Base-by-base conservation (phyloP, 805 yeast genomes). In the Barnettozyma pratensis region DNA sequence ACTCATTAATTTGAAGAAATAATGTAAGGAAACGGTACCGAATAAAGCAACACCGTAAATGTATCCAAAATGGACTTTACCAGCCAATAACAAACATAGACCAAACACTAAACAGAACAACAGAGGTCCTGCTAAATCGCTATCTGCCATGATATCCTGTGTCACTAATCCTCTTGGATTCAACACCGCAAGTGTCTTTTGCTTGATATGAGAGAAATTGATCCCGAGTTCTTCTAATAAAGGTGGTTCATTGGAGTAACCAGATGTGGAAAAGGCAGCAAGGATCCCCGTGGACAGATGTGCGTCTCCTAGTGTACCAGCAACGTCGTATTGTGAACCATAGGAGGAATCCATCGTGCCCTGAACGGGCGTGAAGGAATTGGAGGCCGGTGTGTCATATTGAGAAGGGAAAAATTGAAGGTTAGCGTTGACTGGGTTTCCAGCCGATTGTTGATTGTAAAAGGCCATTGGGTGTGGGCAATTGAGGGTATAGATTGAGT, bases 1-100 rank as follows among this genome's bases (percentile, higher is more conserved):
- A 48, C 96, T 82, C 99, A 94, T 94, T 53, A 89, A 73, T 64
- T 86, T 90, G 65, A 95, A 85, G 50, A 94, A 72, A 57, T 79
- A 79, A 67, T 91, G 97, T 55, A 90, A 77, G 32, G 96, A 81
- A 12, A 88, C 63, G 2, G 96, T 85, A 14, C 99, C 99, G 57
- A 92, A 82, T 39, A 94, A 69, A 0, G 97, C 98, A 39, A 94
- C 96, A 37, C 99, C 98, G 62, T 94, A 94, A 44, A 94, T 87
- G 66, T 94, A 94, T 2, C 98, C 98, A 64, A 94, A 94, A 65
- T 94, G 98, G 12, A 92, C 87, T 65, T 92, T 94, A 5, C 99
- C 98, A 1, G 96, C 83, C 40, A 91, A 73, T 44, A 92, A 70
- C 46, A 94, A 71, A 51, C 85, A 80, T 0, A 90, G 77, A 25